phyloP scores from a whole-genome alignment of 2,329 filamentous ascomycete genomes.

The Thermomyces lanuginosus region DNA sequence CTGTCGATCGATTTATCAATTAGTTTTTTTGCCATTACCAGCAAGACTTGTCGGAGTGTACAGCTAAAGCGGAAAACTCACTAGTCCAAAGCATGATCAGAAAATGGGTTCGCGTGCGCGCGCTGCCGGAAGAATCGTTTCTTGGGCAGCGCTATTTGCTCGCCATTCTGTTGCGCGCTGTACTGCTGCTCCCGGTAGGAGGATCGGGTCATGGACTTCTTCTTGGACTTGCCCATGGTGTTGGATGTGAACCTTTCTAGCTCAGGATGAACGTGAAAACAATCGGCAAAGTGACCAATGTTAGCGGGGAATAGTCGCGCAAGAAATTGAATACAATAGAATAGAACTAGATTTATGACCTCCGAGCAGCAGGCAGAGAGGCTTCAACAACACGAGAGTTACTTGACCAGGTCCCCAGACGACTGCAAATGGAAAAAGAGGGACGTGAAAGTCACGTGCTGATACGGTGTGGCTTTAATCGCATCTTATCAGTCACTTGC shows the following conservation, averaged over 20 bases:
- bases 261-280: too few relatives aligned
- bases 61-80: slow-evolving; percentile 37
- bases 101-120: slow-evolving; percentile 96
- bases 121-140: slow-evolving; percentile 95
- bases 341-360: too few relatives aligned
- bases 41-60: background rate
- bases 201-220: slow-evolving; percentile 30
- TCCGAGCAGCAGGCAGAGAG: too few relatives aligned
- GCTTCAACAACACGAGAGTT: too few relatives aligned
- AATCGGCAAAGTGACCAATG: too few relatives aligned
- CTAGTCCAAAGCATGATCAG: slow-evolving; percentile 82
- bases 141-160: slow-evolving; percentile 51
- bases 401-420: too few relatives aligned
- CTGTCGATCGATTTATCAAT: slow-evolving; percentile 31
- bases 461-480: too few relatives aligned
- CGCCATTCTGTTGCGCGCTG: slow-evolving; percentile 12
- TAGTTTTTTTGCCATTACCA: background rate
- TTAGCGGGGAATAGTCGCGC: too few relatives aligned
- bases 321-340: too few relatives aligned
- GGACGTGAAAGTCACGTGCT: too few relatives aligned
- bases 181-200: slow-evolving; percentile 42
- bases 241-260: background rate
- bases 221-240: slow-evolving; percentile 42
- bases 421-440: slow-evolving; percentile 1
- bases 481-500: too few relatives aligned